Conservation (phyloP, 768 basidiomycete genomes). For the Boletus sp. region DNA sequence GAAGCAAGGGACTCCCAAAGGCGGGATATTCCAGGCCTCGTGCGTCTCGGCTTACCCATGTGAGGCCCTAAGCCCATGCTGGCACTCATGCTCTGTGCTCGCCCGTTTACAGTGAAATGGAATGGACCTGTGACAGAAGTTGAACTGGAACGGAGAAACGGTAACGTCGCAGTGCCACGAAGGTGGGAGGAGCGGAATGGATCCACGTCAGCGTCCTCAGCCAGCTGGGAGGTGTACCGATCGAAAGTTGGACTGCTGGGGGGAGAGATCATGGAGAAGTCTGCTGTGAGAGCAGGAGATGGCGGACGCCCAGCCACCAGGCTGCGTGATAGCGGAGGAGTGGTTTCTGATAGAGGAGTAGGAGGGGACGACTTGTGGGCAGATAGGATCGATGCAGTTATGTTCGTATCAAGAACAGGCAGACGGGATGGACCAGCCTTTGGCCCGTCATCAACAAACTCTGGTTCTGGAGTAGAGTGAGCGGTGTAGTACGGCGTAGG, state of each 20-base stretch:
- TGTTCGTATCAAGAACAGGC: slow-evolving; percentile 20
- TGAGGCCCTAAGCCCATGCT: slow-evolving; percentile 20
- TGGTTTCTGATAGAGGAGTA: slow-evolving; percentile 24
- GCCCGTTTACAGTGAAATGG: slow-evolving; percentile 14
- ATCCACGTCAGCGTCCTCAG: slow-evolving; percentile 13
- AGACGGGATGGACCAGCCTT: slow-evolving; percentile 29
- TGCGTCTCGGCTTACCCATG: slow-evolving; percentile 23
- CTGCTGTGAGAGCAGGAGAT: slow-evolving; percentile 44
- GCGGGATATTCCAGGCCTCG: slow-evolving; percentile 32
- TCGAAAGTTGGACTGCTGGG: slow-evolving; percentile 35
- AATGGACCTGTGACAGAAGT: slow-evolving; percentile 21
- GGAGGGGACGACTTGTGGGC: slow-evolving; percentile 22
- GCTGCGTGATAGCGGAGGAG: slow-evolving; percentile 21
- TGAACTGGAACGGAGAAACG: slow-evolving; percentile 31
- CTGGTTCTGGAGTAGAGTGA: slow-evolving; percentile 30
- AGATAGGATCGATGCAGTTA: slow-evolving; percentile 6
- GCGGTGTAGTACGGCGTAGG: slow-evolving; percentile 34
- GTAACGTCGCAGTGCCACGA: slow-evolving; percentile 24
- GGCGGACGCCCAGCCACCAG: slow-evolving; percentile 32
- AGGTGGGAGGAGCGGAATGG: slow-evolving; percentile 24
- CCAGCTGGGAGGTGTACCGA: slow-evolving; percentile 30
- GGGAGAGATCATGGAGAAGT: slow-evolving; percentile 46
- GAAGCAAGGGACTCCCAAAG: slow-evolving; percentile 34
- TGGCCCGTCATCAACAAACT: slow-evolving; percentile 10
- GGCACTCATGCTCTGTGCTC: slow-evolving; percentile 28